Evolutionary conservation across 345 rosid species (phyloP).

Genomic region (Citrus mangshanensis): DNA sequence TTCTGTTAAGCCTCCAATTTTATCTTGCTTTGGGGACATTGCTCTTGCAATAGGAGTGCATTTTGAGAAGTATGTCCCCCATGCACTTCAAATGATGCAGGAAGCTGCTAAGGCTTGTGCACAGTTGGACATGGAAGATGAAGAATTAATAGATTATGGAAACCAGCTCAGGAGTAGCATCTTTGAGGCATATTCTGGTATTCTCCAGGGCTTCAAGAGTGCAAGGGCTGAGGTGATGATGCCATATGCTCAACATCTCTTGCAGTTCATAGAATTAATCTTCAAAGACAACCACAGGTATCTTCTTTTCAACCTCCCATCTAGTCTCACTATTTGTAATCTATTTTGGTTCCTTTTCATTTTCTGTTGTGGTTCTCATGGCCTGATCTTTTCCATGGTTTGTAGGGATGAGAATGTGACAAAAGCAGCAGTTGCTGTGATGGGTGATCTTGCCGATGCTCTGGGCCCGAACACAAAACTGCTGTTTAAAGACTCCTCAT

Average conservation of each 20-base stretch:
- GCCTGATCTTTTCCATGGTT: not conserved
- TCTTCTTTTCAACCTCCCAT: not conserved
- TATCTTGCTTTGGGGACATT: constrained; percentile 90
- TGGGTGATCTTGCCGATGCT: constrained; percentile 94
- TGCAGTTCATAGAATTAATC: constrained; percentile 77
- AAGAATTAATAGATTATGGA: constrained; percentile 78
- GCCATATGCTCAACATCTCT: constrained; percentile 77
- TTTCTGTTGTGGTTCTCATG: not conserved
- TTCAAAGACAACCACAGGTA: constrained; percentile 70
- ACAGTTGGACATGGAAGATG: constrained; percentile 62
- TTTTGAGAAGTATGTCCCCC: constrained; percentile 65
- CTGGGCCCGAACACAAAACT: constrained; percentile 69
- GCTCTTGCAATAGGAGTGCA: constrained; percentile 82
- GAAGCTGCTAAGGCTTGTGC: constrained; percentile 81
- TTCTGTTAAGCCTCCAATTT: constrained; percentile 94
- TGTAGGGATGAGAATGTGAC: constrained; percentile 84
- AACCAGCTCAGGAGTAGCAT: constrained; percentile 83
- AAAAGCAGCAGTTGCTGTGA: constrained; percentile 85
- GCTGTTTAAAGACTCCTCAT: constrained; percentile 56
- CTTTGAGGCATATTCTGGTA: constrained; percentile 92
- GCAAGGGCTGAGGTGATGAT: constrained; percentile 73
- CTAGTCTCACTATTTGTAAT: not conserved
- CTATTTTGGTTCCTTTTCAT: not conserved
- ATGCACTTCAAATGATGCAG: constrained; percentile 72
- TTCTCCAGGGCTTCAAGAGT: constrained; percentile 89